Evolutionary conservation across 116 monocot species (phyloP), one percentile per base, ranked within the genome.

Genomic region (Dioscorea cayenensis): DNA sequence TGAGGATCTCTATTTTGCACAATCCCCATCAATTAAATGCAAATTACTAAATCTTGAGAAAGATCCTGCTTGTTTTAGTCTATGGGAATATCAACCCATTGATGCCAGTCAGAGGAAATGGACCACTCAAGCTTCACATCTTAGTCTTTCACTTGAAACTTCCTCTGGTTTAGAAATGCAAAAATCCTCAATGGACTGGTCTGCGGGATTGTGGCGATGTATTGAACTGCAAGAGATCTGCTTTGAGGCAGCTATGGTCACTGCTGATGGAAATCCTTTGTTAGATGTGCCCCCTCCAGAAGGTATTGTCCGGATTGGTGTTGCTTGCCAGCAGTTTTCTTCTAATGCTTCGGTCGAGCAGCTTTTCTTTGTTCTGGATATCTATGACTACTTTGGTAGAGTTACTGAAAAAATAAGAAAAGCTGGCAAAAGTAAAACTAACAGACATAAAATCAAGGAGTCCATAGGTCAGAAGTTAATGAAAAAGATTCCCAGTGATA

Each of bases 171-270:
- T 36, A 59, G 49, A 49, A 70, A 69, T 70, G 50, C 51, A 77
- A 36, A 76, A 68, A 49, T 58, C 21, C 55, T 77, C 69, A 67
- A 38, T 72, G 5, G 72, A 80, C 28, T 75, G 36, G 60, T 75
- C 87, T 70, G 17, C 72, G 35, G 76, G 70, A 67, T 79, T 93
- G 14, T 99, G 90, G 94, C 88, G 73, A 78, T 99, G 99, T 75
- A 73, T 91, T 76, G 99, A 99, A 69, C 73, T 99, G 20, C 76
- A 82, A 55, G 89, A 94, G 51, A 77, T 80, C 29, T 76, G 84
- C 68, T 83, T 99, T 66, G 94, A 99, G 80, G 94, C 86, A 52
- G 99, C 99, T 63, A 99, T 99, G 99, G 89, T 87, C 29, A 99
- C 99, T 75, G 83, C 91, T 49, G 94, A 99, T 90, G 93, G 99